Base-by-base conservation (phyloP, 192 early-diverging fungal genomes). In the Entophlyctis luteolus region DNA sequence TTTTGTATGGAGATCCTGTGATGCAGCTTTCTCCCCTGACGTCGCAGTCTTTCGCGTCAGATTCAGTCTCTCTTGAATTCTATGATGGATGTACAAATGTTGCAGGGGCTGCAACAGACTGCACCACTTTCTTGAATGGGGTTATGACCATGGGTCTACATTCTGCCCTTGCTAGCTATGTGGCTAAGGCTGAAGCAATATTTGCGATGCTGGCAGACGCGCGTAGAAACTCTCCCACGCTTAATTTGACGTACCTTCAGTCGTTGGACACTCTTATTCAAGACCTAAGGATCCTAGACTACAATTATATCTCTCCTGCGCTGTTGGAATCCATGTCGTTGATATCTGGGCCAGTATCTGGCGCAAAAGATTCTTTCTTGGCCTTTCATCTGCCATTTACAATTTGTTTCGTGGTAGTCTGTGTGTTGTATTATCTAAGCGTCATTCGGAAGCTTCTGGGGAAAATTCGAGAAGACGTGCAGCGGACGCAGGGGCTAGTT, bases 371-470 rank as follows among this genome's bases (percentile, higher is more conserved):
- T 38, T 78, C 69, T 65, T 75, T 78, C 55, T 10, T 37, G 0
- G 48, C 70, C 1, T 75, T 68, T 55, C 71, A 78, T 36, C 59
- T 78, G 2, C 29, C 59, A 10, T 62, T 65, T 20, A 75, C 76
- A 14, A 37, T 74, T 12, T 29, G 56, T 3, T 72, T 72, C 34
- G 37, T 70, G 36, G 10, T 31, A 20, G 27, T 35, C 14, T 46
- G 71, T 14, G 45, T 48, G 3, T 16, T 67, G 4, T 25, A 49
- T 20, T 77, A 71, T 46, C 28, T 53, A 22, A 27, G 45, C 1
- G 27, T 77, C 23, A 72, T 75, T 53, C 68, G 72, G 6, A 68
- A 67, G 6, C 53, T 78, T 3, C 29, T 75, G 3, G 6, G 27
- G 28, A 28, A 31, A 22, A 48, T 78, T 33, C 29, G 49, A 14